Conservation (phyloP, 2,329 filamentous ascomycete species). For the Pseudopyricularia javanii region DNA sequence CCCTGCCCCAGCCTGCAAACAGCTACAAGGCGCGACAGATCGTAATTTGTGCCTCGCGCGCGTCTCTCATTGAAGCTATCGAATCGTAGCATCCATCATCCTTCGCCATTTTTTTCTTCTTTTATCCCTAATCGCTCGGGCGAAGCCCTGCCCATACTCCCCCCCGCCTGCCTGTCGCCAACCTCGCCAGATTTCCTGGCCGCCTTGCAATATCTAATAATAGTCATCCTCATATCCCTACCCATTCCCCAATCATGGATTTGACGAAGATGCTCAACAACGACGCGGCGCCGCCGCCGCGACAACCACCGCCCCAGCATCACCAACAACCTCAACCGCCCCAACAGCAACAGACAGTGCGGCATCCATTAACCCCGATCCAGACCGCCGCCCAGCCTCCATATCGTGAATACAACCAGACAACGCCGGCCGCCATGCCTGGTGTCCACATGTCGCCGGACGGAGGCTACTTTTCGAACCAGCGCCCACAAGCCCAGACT, state of each 20-base stretch:
- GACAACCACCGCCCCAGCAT: conserved; percentile 11
- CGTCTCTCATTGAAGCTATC: not conserved
- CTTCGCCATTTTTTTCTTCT: not conserved
- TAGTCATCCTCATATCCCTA: not conserved
- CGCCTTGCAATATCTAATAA: not conserved
- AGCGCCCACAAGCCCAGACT: conserved; percentile 15
- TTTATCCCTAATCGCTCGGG: not conserved
- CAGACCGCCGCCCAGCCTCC: conserved; percentile 29
- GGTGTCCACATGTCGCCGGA: conserved; percentile 32
- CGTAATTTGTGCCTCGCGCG: not conserved
- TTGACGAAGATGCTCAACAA: conserved; percentile 42
- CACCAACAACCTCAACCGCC: conserved; percentile 11
- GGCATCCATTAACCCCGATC: conserved; percentile 21
- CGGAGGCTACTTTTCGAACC: conserved; percentile 15
- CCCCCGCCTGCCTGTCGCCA: not conserved
- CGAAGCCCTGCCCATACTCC: not conserved
- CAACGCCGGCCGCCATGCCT: conserved; percentile 30
- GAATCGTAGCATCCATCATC: not conserved
- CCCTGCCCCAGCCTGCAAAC: too few species aligned
- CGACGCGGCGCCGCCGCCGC: conserved; percentile 25
- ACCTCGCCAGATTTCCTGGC: not conserved
- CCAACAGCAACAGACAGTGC: conserved; percentile 12
- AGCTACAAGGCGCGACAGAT: not conserved
- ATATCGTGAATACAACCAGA: conserved; percentile 38
- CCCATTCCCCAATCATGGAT: conserved; percentile 26